Evolutionary conservation across 129 eudicot species (phyloP).

Genomic region (Rutidosis leptorrhynchoides): DNA sequence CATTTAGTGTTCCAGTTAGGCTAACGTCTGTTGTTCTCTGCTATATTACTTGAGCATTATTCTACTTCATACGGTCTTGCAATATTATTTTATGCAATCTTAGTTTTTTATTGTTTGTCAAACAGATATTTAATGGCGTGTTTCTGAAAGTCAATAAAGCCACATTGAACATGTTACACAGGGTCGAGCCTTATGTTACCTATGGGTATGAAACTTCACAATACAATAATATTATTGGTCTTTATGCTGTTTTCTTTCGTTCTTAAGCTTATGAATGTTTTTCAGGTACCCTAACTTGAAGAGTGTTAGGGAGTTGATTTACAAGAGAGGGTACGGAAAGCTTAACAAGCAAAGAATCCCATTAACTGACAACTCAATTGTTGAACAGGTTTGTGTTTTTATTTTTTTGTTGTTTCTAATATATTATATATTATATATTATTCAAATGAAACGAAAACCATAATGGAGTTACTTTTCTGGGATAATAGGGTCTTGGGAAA

Average conservation of each 20-base stretch:
- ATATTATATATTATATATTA: too few species aligned
- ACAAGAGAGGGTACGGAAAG: constrained; percentile 84
- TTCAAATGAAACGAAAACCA: neutral
- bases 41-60: too few species aligned
- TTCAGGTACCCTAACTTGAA: constrained; percentile 76
- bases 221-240: neutral
- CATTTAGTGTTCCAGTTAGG: too few species aligned
- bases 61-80: too few species aligned
- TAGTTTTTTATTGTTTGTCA: neutral
- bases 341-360: constrained; percentile 84
- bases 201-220: constrained; percentile 51
- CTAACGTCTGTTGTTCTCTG: too few species aligned
- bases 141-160: constrained; percentile 83
- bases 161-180: constrained; percentile 84
- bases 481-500: constrained; percentile 59
- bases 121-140: constrained; percentile 73
- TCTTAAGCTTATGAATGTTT: neutral
- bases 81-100: too few species aligned
- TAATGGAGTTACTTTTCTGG: neutral
- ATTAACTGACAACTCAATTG: constrained; percentile 68
- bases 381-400: constrained; percentile 55
- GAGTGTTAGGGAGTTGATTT: constrained; percentile 71
- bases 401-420: too few species aligned
- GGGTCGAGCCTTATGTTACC: constrained; percentile 94
- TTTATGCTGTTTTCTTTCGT: neutral